Percentiles rank a stretch among this genome's conserved stretches.
phyloP scores from a whole-genome alignment of 768 basidiomycete genomes.

The Tylopilus plumbeoviolaceoides region DNA sequence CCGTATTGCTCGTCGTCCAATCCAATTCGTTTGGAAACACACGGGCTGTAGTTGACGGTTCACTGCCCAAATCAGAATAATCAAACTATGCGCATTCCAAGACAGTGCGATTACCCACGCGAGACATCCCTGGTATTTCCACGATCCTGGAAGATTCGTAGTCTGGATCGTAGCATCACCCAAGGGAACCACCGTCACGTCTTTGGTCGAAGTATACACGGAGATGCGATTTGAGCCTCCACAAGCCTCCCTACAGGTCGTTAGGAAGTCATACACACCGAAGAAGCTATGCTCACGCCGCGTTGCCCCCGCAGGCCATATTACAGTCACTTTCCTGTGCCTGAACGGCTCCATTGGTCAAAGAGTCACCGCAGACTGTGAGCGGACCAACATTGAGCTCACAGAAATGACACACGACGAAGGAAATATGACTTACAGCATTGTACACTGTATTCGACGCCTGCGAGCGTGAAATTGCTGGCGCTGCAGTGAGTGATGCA shows the following conservation, averaged over 20 bases:
- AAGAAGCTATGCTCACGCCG: slow-evolving; percentile 41
- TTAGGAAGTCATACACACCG: not conserved
- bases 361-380: slow-evolving; percentile 65
- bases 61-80: slow-evolving; percentile 35
- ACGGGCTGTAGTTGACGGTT: slow-evolving; percentile 39
- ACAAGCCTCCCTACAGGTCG: slow-evolving; percentile 48
- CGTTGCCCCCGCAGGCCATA: slow-evolving; percentile 70
- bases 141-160: slow-evolving; percentile 57
- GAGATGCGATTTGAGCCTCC: slow-evolving; percentile 71
- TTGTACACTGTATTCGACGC: slow-evolving; percentile 56
- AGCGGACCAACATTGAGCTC: not conserved
- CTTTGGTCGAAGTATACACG: slow-evolving; percentile 51
- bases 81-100: not conserved
- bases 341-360: slow-evolving; percentile 56
- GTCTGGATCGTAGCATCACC: slow-evolving; percentile 44
- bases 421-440: slow-evolving; percentile 39
- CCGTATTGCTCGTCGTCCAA: slow-evolving; percentile 58
- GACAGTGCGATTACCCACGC: slow-evolving; percentile 37
- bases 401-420: not conserved
- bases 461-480: slow-evolving; percentile 62
- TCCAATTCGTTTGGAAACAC: slow-evolving; percentile 61
- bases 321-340: slow-evolving; percentile 53
- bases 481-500: slow-evolving; percentile 59
- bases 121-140: slow-evolving; percentile 65
- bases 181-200: slow-evolving; percentile 53